Evolutionary conservation across 257 asterid genomes (phyloP), one percentile per base, ranked within the genome.

Genomic region (Linderniella brevidens): DNA sequence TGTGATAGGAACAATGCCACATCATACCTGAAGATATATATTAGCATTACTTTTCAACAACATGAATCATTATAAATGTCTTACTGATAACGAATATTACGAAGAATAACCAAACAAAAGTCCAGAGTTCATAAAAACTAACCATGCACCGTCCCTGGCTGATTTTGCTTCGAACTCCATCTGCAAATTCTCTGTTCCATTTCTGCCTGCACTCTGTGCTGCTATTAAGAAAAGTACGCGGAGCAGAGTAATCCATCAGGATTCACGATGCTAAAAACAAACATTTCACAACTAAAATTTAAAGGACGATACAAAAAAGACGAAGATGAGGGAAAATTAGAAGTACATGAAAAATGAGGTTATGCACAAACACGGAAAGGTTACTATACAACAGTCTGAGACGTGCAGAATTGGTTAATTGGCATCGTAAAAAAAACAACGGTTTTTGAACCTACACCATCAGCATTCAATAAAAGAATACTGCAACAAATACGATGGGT

Each of bases 121-220:
- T 37, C 35, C 0, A 39, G 8, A 58, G 36, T 11, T 38, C 19
- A 4, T 38, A 62, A 63, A 40, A 57, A 66, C 85, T 48, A 56
- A 83, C 97, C 97, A 88, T 68, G 97, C 97, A 65, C 97, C 97
- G 70, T 86, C 97, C 58, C 97, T 73, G 37, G 94, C 85, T 60
- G 94, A 86, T 64, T 78, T 79, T 35, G 95, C 97, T 82, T 86
- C 94, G 63, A 79, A 82, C 64, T 86, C 97, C 94, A 82, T 75
- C 58, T 56, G 77, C 54, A 75, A 49, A 60, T 66, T 75, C 52
- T 82, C 93, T 9, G 72, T 41, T 49, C 56, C 77, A 64, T 56
- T 77, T 65, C 58, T 73, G 45, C 71, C 75, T 49, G 70, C 73
- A 69, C 46, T 67, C 69, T 68, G 79, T 19, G 58, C 85, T 70